Evolutionary conservation across 2,329 filamentous ascomycete genomes (phyloP).

Genomic region (Allantophomopsis lycopodina): DNA sequence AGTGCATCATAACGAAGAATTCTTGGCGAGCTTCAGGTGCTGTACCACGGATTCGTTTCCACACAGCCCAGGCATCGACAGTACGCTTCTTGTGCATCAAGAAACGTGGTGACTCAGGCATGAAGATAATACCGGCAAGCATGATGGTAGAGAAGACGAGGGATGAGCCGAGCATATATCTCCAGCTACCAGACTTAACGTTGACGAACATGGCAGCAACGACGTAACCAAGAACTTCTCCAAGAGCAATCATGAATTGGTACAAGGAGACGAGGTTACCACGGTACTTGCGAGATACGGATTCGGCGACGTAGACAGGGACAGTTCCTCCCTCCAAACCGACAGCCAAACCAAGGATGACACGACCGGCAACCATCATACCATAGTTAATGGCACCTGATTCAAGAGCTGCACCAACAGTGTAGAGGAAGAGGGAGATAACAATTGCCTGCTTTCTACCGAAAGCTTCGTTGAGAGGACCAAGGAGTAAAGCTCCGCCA

Average conservation of each 20-base stretch:
- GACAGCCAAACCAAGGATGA: slow-evolving; percentile 57
- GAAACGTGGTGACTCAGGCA: slow-evolving; percentile 56
- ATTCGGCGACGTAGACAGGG: slow-evolving; percentile 62
- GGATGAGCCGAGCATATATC: slow-evolving; percentile 61
- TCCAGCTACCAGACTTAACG: slow-evolving; percentile 53
- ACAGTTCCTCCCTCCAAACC: slow-evolving; percentile 64
- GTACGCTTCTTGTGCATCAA: slow-evolving; percentile 52
- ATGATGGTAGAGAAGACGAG: slow-evolving; percentile 55
- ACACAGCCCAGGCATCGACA: slow-evolving; percentile 51
- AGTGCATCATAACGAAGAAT: slow-evolving; percentile 59
- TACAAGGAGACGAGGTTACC: slow-evolving; percentile 64
- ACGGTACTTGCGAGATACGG: slow-evolving; percentile 50
- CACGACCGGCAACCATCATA: slow-evolving; percentile 56
- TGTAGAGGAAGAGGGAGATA: slow-evolving; percentile 56
- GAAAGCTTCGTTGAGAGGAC: slow-evolving; percentile 52
- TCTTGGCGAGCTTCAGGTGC: slow-evolving; percentile 48
- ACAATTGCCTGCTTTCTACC: slow-evolving; percentile 57
- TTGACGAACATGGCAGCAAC: slow-evolving; percentile 59
- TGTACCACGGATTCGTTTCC: slow-evolving; percentile 58
- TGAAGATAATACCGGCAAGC: slow-evolving; percentile 46
- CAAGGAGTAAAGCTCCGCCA: slow-evolving; percentile 52
- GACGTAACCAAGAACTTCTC: slow-evolving; percentile 61
- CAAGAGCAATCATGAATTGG: slow-evolving; percentile 64
- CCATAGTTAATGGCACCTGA: slow-evolving; percentile 55
- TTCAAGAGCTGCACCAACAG: slow-evolving; percentile 53